These are phyloP conservation scores for Panellus pusillus DNA, from an alignment of 768 basidiomycete genomes.

Conservation along the genomic window DNA sequence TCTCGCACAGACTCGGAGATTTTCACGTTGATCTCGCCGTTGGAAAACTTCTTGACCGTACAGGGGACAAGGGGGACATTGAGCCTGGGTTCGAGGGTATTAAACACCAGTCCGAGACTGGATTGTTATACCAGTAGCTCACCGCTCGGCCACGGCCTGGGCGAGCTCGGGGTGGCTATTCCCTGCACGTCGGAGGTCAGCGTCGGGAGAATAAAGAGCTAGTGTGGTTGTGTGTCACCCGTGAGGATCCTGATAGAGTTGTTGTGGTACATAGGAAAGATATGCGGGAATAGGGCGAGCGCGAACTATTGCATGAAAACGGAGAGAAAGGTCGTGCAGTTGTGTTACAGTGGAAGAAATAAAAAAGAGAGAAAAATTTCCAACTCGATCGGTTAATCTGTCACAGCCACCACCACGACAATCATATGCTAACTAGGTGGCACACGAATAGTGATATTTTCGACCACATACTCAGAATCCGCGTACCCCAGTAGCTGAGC, in stretches of 20 bases:
- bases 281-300: conserved; percentile 1
- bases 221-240: conserved; percentile 42
- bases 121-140: conserved; percentile 56
- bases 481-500: conserved; percentile 85
- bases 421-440: conserved; percentile 36
- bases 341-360: not conserved
- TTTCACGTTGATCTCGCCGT: conserved; percentile 94
- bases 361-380: conserved; percentile 25
- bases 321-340: conserved; percentile 29
- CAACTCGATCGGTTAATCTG: not conserved
- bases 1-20: conserved; percentile 95
- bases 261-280: conserved; percentile 67
- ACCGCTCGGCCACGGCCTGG: conserved; percentile 94
- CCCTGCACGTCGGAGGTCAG: conserved; percentile 47
- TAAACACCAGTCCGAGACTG: conserved; percentile 52
- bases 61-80: conserved; percentile 83
- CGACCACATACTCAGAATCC: conserved; percentile 96
- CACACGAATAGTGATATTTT: conserved; percentile 83
- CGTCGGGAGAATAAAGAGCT: not conserved
- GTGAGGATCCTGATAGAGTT: conserved; percentile 77
- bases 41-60: conserved; percentile 88
- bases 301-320: conserved; percentile 37
- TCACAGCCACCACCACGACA: not conserved
- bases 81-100: conserved; percentile 62
- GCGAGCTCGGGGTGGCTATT: conserved; percentile 99